Base-by-base conservation (phyloP, 352 stramenopile species). In the Globisporangium ultimum region DNA sequence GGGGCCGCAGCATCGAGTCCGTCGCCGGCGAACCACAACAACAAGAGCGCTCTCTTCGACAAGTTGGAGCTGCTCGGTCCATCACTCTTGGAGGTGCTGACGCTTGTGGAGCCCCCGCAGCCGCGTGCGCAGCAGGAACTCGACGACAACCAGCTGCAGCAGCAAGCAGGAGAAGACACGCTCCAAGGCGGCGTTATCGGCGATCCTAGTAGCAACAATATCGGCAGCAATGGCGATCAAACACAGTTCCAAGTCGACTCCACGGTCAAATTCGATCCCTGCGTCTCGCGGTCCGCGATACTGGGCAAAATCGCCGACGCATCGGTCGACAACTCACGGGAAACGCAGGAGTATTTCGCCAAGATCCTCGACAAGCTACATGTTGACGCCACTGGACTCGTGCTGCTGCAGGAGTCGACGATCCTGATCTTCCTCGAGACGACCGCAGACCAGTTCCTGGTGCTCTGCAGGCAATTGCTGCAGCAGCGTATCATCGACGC, bases 321-420 rank as follows among this genome's bases (percentile, higher is more conserved):
- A 14, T 71, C 64, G 0, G 57, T 69, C 14, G 80, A 87, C 63
- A 84, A 84, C 47, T 60, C 73, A 10, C 71, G 78, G 20, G 75
- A 81, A 40, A 70, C 77, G 18, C 78, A 91, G 61, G 80, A 91
- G 48, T 84, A 80, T 50, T 88, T 91, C 41, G 70, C 71, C 21
- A 77, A 80, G 41, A 61, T 78, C 43, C 60, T 91, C 38, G 75
- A 75, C 46, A 79, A 70, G 43, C 59, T 91, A 20, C 54, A 86
- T 58, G 80, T 72, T 47, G 76, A 91, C 47, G 76, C 64, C 9
- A 87, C 78, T 1, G 80, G 80, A 0, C 50, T 91, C 34, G 74
- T 83, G 38, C 47, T 88, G 36, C 55, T 88, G 8, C 74, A 87
- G 34, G 78, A 91, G 4, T 59, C 66, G 10, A 78, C 69, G 0